Evolutionary conservation across 495 filamentous ascomycete species (phyloP), one percentile per base, ranked within the genome.

Genomic region (Aspergillus kassunensis): DNA sequence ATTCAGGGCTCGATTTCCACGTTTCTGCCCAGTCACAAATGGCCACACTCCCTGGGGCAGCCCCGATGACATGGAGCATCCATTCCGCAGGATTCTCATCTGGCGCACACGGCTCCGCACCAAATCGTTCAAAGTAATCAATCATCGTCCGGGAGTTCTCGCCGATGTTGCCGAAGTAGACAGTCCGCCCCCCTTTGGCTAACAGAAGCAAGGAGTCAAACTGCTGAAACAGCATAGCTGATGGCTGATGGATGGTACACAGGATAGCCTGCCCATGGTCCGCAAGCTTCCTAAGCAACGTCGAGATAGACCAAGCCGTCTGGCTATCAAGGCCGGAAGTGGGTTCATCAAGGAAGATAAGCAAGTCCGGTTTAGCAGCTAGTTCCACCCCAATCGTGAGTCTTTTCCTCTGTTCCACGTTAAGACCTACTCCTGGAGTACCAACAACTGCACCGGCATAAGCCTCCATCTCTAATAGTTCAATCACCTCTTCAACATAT

Each of bases 241-340:
- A 93, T 7, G 91, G 91, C 65, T 98, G 93, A 71, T 98, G 93
- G 55, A 98, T 97, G 6, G 91, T 97, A 69, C 89, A 95, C 6
- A 97, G 84, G 67, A 97, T 88, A 42, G 91, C 91, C 61, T 95
- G 90, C 12, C 91, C 91, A 61, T 82, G 86, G 68, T 89, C 84
- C 47, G 91, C 89, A 34, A 97, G 73, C 62, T 91, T 95, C 63
- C 89, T 82, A 12, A 97, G 80, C 19, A 96, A 81, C 63, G 85
- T 79, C 43, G 89, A 75, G 60, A 96, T 95, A 23, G 89, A 86
- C 88, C 88, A 97, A 18, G 91, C 90, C 7, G 89, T 95, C 58
- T 96, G 90, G 64, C 81, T 84, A 71, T 93, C 89, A 33, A 93
- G 79, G 70, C 89, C 89, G 23, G 89, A 92, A 15, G 89, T 92